Conservation (phyloP, 495 filamentous ascomycete genomes). For the Acidiella bohemica region DNA sequence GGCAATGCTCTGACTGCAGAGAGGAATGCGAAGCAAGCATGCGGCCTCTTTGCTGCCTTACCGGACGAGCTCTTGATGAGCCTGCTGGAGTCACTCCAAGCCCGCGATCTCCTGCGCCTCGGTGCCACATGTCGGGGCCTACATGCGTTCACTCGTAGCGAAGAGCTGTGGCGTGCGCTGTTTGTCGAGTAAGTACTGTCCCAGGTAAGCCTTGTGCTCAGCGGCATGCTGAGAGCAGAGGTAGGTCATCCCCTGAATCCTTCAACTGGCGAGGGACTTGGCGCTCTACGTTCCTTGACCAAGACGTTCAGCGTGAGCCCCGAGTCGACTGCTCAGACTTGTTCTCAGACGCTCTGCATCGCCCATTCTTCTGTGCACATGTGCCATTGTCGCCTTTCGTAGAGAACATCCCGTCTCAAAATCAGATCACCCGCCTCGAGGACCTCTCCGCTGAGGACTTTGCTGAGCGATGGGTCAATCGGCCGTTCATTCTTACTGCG, state of each 20-base stretch:
- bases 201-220: no score
- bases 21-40: constrained; percentile 48
- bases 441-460: constrained; percentile 64
- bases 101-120: constrained; percentile 44
- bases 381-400: constrained; percentile 52
- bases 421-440: constrained; percentile 56
- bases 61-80: constrained; percentile 74
- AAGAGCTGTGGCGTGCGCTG: constrained; percentile 83
- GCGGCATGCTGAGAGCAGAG: constrained; percentile 10
- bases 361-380: constrained; percentile 82
- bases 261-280: constrained; percentile 76
- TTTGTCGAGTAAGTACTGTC: constrained; percentile 57
- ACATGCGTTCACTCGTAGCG: constrained; percentile 71
- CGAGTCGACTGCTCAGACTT: constrained; percentile 58
- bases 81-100: constrained; percentile 63
- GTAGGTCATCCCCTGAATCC: constrained; percentile 26
- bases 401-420: constrained; percentile 54
- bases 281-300: constrained; percentile 62
- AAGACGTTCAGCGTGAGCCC: constrained; percentile 37
- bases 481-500: constrained; percentile 76
- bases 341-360: constrained; percentile 84
- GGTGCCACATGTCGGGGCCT: constrained; percentile 80
- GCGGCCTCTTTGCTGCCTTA: constrained; percentile 49
- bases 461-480: constrained; percentile 56
- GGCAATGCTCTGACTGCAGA: constrained; percentile 67